A percentile compares a stretch with the other conserved stretches of the same genome.
Evolutionary conservation across 176 grass and related monocot species (phyloP).

Genomic region (Carex cristatella): DNA sequence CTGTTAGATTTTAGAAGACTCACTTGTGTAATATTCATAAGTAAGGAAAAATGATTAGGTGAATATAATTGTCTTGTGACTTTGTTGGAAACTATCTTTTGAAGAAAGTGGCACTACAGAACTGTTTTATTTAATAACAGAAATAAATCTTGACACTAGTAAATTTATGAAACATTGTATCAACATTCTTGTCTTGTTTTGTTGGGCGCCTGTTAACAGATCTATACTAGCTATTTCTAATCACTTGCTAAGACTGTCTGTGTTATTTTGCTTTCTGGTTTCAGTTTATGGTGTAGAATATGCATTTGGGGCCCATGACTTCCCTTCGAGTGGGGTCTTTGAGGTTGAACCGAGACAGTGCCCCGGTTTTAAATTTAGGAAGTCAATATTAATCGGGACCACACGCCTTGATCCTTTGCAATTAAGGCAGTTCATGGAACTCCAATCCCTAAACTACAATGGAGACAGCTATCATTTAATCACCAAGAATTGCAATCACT

Average conservation of each 20-base stretch:
- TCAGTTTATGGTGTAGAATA: slow-evolving; percentile 95
- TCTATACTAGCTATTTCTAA: neutral
- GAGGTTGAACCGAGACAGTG: slow-evolving; percentile 90
- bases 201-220: neutral
- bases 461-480: slow-evolving; percentile 95
- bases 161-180: neutral
- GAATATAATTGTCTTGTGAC: neutral
- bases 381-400: slow-evolving; percentile 83
- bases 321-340: slow-evolving; percentile 82
- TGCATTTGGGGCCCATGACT: slow-evolving; percentile 97
- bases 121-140: neutral
- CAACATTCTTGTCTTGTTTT: neutral
- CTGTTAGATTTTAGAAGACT: neutral
- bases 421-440: slow-evolving; percentile 88
- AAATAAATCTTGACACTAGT: neutral
- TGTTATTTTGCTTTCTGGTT: slow-evolving; percentile 7
- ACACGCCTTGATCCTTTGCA: slow-evolving; percentile 80
- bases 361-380: slow-evolving; percentile 90
- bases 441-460: slow-evolving; percentile 81
- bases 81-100: neutral
- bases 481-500: slow-evolving; percentile 95
- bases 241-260: neutral
- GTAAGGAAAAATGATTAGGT: neutral
- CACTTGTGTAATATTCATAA: neutral
- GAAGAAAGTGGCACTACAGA: neutral